Base-by-base conservation (phyloP, 352 stramenopile genomes). In the Pythium aquatile region DNA sequence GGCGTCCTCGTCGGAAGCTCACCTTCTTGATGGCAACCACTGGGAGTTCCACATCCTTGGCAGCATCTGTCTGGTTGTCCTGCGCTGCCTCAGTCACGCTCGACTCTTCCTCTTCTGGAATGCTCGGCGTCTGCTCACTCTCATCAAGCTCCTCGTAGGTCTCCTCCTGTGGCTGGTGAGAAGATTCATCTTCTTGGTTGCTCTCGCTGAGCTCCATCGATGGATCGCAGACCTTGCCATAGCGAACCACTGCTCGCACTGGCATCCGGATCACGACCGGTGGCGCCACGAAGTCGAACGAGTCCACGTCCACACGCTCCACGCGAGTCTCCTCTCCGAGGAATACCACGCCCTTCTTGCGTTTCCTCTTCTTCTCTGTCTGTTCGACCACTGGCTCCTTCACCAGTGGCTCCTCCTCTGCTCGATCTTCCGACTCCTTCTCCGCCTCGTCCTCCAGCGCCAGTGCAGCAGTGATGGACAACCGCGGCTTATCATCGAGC, bases 241-340 rank as follows among this genome's bases (percentile, higher is more conserved):
- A 14, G 5, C 61, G 61, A 16, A 68, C 24, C 33, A 68, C 42
- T 16, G 54, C 39, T 29, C 55, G 53, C 8, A 32, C n/a, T 3
- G 54, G 61, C 26, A 37, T 55, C 7, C 47, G 44, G 7, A 68
- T 30, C 7, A 61, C 47, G 9, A 68, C 55, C 42, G 48, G 42
- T n/a, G 47, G 52, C 11, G 40, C 49, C 40, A 42, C 37, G 37
- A 42, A 42, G 10, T 42, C 37, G 37, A 42, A 16, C 37, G 37
- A 42, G 37, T 47, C 49, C 16, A 68, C 53, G 29, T 68, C 61
- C 14, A 68, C 54, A 8, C 61, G 53, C 17, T 68, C 61, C n/a
- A 68, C 61, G 24, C 61, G 61, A 8, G 61, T 68, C 54, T 68
- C 44, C 37, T 68, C 61, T 24, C 61, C 61, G 17, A 68, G 59